Conservation (phyloP, 73 alveolate species). For the Paramecium primaurelia region DNA sequence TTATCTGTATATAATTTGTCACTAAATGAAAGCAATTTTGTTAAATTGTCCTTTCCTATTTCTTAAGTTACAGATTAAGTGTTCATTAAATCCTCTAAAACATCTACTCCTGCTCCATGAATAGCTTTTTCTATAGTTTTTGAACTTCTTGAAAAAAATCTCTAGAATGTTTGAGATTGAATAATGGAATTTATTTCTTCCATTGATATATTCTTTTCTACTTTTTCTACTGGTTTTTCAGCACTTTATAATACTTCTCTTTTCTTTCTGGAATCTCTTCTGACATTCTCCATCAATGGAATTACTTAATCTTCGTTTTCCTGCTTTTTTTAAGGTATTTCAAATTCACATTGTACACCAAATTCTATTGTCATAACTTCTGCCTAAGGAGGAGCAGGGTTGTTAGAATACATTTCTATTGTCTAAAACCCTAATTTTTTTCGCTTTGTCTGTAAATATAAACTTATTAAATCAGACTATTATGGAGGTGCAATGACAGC, state of each 20-base stretch:
- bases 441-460: not conserved
- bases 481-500: not conserved
- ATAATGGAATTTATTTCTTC: slow-evolving; percentile 50
- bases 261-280: slow-evolving; percentile 26
- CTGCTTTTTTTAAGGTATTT: not conserved
- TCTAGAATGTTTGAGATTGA: not conserved
- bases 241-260: not conserved
- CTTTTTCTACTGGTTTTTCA: not conserved
- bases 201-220: slow-evolving; percentile 11
- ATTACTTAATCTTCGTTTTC: not conserved
- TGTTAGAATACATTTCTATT: not conserved
- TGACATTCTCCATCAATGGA: not conserved
- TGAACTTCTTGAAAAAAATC: slow-evolving; percentile 9
- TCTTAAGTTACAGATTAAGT: not conserved
- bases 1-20: not conserved
- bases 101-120: not conserved
- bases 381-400: not conserved
- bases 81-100: not conserved
- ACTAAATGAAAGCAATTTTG: not conserved
- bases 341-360: slow-evolving; percentile 28
- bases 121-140: slow-evolving; percentile 30
- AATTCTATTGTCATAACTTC: slow-evolving; percentile 16
- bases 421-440: not conserved
- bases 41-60: not conserved
- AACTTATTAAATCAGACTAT: not conserved